These are phyloP conservation scores for Crepidotus variabilis DNA, from an alignment of 768 basidiomycete species.

Conservation along the genomic window DNA sequence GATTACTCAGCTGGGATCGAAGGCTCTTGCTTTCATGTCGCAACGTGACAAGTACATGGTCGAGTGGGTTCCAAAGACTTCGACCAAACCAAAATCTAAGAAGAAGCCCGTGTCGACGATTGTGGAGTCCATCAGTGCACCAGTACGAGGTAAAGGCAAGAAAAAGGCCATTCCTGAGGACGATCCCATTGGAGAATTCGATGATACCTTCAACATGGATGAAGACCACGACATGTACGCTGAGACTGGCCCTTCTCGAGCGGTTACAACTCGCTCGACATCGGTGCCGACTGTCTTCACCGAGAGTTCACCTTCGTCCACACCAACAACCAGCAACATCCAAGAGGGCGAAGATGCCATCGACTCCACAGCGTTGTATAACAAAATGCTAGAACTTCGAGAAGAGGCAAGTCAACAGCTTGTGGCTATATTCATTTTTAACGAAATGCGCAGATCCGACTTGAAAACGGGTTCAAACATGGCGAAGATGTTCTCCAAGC, in stretches of 20 bases:
- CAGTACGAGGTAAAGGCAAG: constrained; percentile 23
- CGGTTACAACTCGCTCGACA: constrained; percentile 6
- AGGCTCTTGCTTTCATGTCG: constrained; percentile 24
- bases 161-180: constrained; percentile 21
- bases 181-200: constrained; percentile 33
- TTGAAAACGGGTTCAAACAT: constrained; percentile 17
- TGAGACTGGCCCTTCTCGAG: background rate
- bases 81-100: constrained; percentile 16
- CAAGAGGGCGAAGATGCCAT: background rate
- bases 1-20: constrained; percentile 29
- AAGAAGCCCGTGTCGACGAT: constrained; percentile 16
- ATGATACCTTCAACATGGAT: constrained; percentile 16
- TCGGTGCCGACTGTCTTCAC: background rate
- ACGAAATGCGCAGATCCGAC: constrained; percentile 23
- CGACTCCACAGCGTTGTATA: constrained; percentile 20
- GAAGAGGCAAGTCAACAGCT: constrained; percentile 18
- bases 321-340: background rate
- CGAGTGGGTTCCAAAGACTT: constrained; percentile 28
- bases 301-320: background rate
- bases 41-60: constrained; percentile 22
- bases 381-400: constrained; percentile 21
- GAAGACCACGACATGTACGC: constrained; percentile 17
- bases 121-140: constrained; percentile 17
- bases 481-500: constrained; percentile 32
- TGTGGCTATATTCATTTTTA: background rate